Evolutionary conservation across 768 basidiomycete species (phyloP), one percentile per base, ranked within the genome.

Genomic region (Suillus subalutaceus): DNA sequence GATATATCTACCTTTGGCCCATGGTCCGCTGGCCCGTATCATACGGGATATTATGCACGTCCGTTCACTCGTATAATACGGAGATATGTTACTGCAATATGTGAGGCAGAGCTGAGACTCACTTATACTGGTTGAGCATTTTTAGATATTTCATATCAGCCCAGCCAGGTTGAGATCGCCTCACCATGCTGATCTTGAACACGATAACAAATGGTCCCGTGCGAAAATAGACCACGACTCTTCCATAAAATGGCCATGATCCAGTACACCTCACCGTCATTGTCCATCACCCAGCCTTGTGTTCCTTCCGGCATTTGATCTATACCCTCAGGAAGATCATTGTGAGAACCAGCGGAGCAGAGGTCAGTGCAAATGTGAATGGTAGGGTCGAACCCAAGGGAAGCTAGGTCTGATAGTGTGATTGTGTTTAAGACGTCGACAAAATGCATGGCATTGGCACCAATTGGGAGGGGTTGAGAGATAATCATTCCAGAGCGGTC

Each of bases 401-500:
- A 23, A 18, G 30, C 0, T 8, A 7, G 30, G 1, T 20, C 18
- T 15, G 44, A n/a, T 20, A 56, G 2, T 6, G 44, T 38, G 0
- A 55, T 8, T 5, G 26, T 4, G 16, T 44, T 52, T 32, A 56
- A n/a, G 2, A 62, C 30, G 1, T 53, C n/a, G 1, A 57, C 9
- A 2, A 62, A 53, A 38, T 3, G 3, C 30, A 56, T 0, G 2
- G 46, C 15, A 4, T 13, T 6, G 2, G 6, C 0, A 3, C 15
- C 6, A 1, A 62, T 32, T 13, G 8, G 1, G 16, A 44, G 41
- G 23, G 4, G 13, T 5, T n/a, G 6, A 6, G 41, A 62, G 6
- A 62, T 62, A 1, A 62, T 62, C 30, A 50, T 50, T 16, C 61
- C 61, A 13, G 41, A 62, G 35, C 8, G 8, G 41, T 30, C 61